phyloP scores from a whole-genome alignment of 148 eudicot species.

The Nepenthes gracilis region DNA sequence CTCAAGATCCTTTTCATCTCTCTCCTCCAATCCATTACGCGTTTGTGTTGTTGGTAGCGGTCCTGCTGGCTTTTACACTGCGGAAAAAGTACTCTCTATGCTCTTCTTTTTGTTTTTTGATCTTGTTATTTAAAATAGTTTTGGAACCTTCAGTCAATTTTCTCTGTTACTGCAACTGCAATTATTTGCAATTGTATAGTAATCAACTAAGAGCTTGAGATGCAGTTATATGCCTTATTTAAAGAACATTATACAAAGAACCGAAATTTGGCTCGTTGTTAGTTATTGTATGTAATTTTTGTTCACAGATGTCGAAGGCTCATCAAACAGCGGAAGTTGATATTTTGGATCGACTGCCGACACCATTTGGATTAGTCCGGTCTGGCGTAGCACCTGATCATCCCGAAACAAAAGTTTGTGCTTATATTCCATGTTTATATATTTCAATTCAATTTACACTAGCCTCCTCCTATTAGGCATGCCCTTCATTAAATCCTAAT shows the following conservation, averaged over 20 bases:
- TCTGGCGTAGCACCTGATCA: slow-evolving; percentile 98
- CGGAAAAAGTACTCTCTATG: slow-evolving; percentile 52
- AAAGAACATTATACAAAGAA: background rate
- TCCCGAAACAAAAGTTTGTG: slow-evolving; percentile 79
- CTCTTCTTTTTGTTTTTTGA: background rate
- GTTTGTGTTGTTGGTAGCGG: slow-evolving; percentile 89
- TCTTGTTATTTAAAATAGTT: background rate
- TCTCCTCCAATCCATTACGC: slow-evolving; percentile 46
- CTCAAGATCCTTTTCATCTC: slow-evolving; percentile 36
- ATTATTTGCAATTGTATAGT: background rate
- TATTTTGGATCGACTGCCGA: slow-evolving; percentile 76
- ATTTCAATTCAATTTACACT: background rate
- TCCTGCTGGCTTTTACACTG: slow-evolving; percentile 89
- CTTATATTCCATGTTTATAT: background rate
- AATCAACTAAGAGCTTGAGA: background rate
- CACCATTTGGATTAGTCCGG: slow-evolving; percentile 83
- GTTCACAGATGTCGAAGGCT: slow-evolving; percentile 62
- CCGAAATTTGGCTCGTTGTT: background rate
- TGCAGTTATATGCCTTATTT: background rate
- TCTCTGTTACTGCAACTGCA: background rate
- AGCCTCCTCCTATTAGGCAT: background rate
- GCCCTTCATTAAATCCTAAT: background rate
- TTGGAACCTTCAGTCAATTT: background rate
- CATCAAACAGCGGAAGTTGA: slow-evolving; percentile 76
- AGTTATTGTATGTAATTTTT: slow-evolving; percentile 2